Evolutionary conservation across 1,284 basidiomycete genomes (phyloP).

Genomic region (Binderoboletus segoi): DNA sequence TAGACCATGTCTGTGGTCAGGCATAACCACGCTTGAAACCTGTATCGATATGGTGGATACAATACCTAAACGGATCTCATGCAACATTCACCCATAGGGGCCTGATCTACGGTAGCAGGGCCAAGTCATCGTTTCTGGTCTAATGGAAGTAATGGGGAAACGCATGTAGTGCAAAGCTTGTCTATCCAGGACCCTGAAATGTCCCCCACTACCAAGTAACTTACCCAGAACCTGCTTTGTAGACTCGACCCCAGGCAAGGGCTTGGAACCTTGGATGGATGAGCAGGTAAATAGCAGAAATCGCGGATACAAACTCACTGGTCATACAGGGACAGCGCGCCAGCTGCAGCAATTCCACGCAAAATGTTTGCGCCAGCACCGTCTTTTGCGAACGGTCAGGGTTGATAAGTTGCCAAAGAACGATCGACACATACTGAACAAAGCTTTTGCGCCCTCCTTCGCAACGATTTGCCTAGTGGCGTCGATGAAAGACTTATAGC

Average conservation of each 20-base stretch:
- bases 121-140: too few relatives aligned
- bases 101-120: too few relatives aligned
- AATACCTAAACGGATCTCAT: too few relatives aligned
- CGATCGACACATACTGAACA: slow-evolving; percentile 49
- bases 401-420: background rate
- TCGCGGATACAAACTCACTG: slow-evolving; percentile 44
- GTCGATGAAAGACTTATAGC: slow-evolving; percentile 60
- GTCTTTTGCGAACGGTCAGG: slow-evolving; percentile 20
- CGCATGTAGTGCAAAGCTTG: too few relatives aligned
- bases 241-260: slow-evolving; percentile 44
- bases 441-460: slow-evolving; percentile 57
- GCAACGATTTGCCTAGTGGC: slow-evolving; percentile 63
- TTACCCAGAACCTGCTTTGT: slow-evolving; percentile 40
- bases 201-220: too few relatives aligned
- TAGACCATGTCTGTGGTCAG: too few relatives aligned
- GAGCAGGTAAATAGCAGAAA: background rate
- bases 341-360: slow-evolving; percentile 72
- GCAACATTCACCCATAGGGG: too few relatives aligned
- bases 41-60: too few relatives aligned
- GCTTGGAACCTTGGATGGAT: slow-evolving; percentile 41
- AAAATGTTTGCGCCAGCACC: slow-evolving; percentile 64
- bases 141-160: too few relatives aligned
- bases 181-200: too few relatives aligned
- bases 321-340: slow-evolving; percentile 71
- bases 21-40: too few relatives aligned